Evolutionary conservation across 1,139 yeast genomes (phyloP).

Genomic region (Scheffersomyces quercinus): DNA sequence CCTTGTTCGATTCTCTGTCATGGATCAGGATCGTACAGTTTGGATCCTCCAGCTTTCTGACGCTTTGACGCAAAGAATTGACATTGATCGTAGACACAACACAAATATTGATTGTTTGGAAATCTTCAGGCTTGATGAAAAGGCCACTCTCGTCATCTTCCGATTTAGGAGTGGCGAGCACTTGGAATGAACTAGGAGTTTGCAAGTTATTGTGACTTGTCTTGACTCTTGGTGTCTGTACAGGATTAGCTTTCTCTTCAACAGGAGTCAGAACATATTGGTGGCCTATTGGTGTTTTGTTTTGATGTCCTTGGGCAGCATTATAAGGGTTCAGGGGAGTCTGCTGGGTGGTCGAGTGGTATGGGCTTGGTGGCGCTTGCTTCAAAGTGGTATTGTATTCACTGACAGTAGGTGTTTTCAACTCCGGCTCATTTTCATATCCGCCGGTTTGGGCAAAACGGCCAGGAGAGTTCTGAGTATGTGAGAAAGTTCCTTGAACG

Average conservation of each 20-base stretch:
- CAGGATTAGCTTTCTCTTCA: neutral
- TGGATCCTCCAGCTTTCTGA: conserved; percentile 53
- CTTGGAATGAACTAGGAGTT: conserved; percentile 13
- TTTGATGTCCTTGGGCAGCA: no score
- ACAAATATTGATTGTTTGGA: conserved; percentile 59
- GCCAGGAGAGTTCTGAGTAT: neutral
- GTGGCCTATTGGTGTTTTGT: no score
- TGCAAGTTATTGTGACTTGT: conserved; percentile 27
- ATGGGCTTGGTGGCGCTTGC: neutral
- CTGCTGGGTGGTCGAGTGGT: neutral
- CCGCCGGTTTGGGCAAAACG: conserved; percentile 4
- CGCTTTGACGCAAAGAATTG: conserved; percentile 28
- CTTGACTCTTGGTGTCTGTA: conserved; percentile 10
- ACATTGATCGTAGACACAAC: conserved; percentile 59
- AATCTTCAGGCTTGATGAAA: conserved; percentile 66
- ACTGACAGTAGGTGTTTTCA: conserved; percentile 1
- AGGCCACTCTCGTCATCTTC: conserved; percentile 36
- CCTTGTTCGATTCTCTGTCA: conserved; percentile 60
- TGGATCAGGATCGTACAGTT: conserved; percentile 59
- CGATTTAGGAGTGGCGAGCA: conserved; percentile 7
- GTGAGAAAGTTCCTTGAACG: neutral
- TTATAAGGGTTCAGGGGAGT: neutral
- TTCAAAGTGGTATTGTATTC: neutral
- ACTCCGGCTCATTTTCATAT: neutral
- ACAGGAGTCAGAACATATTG: no score